These are phyloP conservation scores for Physcomitrellopsis africana DNA, from an alignment of 225 moss, liverwort and hornwort genomes.

Conservation along the genomic window DNA sequence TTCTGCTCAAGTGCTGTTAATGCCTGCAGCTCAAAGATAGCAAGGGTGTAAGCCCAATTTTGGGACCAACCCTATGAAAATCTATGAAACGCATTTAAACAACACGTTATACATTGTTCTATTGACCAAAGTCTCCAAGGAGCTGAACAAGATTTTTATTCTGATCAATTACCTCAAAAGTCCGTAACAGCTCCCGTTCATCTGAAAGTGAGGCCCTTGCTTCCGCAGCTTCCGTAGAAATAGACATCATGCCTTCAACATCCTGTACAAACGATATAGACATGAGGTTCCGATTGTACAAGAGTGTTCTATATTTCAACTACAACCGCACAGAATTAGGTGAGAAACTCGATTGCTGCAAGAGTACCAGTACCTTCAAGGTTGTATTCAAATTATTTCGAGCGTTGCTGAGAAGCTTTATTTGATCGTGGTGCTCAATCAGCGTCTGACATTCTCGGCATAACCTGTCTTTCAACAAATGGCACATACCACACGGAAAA, in stretches of 20 bases:
- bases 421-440: constrained; percentile 98
- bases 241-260: constrained; percentile 99
- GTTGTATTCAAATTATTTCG: constrained; percentile 98
- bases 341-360: constrained; percentile 4
- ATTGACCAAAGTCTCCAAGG: background rate
- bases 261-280: constrained; percentile 56
- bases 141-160: background rate
- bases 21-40: constrained; percentile 53
- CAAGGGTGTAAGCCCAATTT: constrained; percentile 12
- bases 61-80: too few relatives aligned
- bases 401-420: constrained; percentile 98
- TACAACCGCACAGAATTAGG: background rate
- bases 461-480: constrained; percentile 59
- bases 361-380: constrained; percentile 67
- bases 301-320: background rate
- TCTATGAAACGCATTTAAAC: background rate
- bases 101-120: background rate
- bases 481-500: constrained; percentile 26
- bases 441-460: constrained; percentile 98
- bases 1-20: constrained; percentile 97
- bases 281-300: constrained; percentile 21
- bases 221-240: constrained; percentile 96
- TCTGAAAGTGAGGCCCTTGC: constrained; percentile 91
- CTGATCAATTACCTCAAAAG: constrained; percentile 76
- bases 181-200: constrained; percentile 89